A percentile compares a stretch with the other conserved stretches of the same genome.
Evolutionary conservation across 129 eudicot genomes (phyloP).

Genomic region (Solidago caesia): DNA sequence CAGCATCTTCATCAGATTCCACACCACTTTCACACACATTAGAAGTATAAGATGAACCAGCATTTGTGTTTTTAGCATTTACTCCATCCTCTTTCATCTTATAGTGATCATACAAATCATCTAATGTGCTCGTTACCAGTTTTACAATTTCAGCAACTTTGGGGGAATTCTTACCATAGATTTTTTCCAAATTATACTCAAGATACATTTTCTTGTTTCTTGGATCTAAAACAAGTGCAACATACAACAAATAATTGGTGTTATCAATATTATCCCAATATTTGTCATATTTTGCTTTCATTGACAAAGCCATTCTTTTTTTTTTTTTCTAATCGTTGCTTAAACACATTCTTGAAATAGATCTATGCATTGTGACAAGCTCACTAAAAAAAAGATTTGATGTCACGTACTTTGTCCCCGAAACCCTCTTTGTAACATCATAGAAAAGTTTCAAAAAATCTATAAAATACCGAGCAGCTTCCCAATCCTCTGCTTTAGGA

Average conservation of each 20-base stretch:
- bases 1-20: neutral
- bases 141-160: neutral
- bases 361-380: neutral
- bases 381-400: slow-evolving; percentile 3
- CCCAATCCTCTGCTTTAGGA: neutral
- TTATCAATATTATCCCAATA: slow-evolving; percentile 26
- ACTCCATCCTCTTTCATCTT: no score
- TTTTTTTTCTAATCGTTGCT: neutral
- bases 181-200: neutral
- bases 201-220: slow-evolving; percentile 12
- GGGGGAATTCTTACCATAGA: neutral
- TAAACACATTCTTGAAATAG: neutral
- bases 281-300: slow-evolving; percentile 29
- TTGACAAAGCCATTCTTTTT: neutral
- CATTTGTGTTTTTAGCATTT: no score
- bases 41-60: neutral
- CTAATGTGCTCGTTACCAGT: neutral
- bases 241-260: slow-evolving; percentile 5
- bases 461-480: neutral
- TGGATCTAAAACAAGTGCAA: slow-evolving; percentile 21
- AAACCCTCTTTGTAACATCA: slow-evolving; percentile 17
- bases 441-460: slow-evolving; percentile 13
- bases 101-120: no score
- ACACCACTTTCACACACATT: neutral
- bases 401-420: slow-evolving; percentile 21